Evolutionary conservation across 2,329 filamentous ascomycete genomes (phyloP), one percentile per base, ranked within the genome.

Genomic region (Aspergillus fructus): DNA sequence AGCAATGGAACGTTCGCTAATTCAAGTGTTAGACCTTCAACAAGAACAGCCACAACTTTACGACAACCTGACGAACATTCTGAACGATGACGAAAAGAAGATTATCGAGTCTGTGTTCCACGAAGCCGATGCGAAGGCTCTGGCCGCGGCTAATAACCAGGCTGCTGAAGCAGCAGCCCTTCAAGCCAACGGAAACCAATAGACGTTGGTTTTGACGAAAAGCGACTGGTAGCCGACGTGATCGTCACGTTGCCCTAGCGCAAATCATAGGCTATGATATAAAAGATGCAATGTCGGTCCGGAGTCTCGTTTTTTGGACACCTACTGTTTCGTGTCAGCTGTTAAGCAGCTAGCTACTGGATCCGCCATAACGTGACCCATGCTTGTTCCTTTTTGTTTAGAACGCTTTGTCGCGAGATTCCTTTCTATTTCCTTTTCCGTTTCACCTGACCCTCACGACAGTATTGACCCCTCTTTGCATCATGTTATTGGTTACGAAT

Each of bases 21-120:
- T 53, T 45, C 24, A 37, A 23, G 9, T 23, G 27, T 21, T 71
- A 96, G 92, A 85, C 75, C 85, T 97, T 71, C 91, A 97, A 84
- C 87, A 89, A 78, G 89, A 93, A 67, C 92, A 97, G 70, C 93
- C 93, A 15, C 89, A 93, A 64, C 88, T 96, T 64, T 99, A 97
- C 73, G 81, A 87, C 43, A 88, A 82, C 58, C 81, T 99, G 58
- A 91, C 91, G 21, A 86, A 88, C 64, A 89, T 91, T 60, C 84
- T 97, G 41, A 87, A 85, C 39, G 81, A 86, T 0, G 90, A 94
- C 49, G 93, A 97, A 71, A 90, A 94, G 73, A 83, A 84, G 61
- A 83, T 96, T 49, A 84, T 97, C 61, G 88, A 96, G 72, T 83
- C 81, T 21, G 91, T 93, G 55, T 85, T 96, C 59, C 82, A 88